Evolutionary conservation across 805 yeast genomes (phyloP).

Genomic region (Ogataea neopini): DNA sequence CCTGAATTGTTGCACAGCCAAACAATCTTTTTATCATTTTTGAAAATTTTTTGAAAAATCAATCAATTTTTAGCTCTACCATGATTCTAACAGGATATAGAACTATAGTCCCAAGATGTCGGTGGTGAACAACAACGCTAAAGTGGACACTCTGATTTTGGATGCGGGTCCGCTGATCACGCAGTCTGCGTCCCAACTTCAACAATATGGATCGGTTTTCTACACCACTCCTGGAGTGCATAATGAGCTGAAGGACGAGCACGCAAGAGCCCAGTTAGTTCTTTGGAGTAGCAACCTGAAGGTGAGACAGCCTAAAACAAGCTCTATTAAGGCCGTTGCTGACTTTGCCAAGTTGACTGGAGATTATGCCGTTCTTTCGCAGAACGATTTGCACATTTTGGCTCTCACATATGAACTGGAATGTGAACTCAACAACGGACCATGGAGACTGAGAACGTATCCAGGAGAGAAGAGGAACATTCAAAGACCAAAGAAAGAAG

Average conservation of each 20-base stretch:
- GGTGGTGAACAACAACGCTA: slow-evolving; percentile 18
- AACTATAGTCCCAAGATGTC: slow-evolving; percentile 13
- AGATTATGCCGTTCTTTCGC: slow-evolving; percentile 82
- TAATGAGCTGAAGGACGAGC: slow-evolving; percentile 83
- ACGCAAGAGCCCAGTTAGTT: slow-evolving; percentile 72
- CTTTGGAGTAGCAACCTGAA: slow-evolving; percentile 76
- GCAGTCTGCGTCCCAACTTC: slow-evolving; percentile 72
- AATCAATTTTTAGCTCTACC: background rate
- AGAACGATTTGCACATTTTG: slow-evolving; percentile 88
- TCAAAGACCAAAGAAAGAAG: slow-evolving; percentile 27
- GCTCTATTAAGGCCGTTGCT: slow-evolving; percentile 61
- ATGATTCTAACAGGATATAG: background rate
- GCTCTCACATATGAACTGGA: slow-evolving; percentile 92
- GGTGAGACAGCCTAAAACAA: slow-evolving; percentile 75
- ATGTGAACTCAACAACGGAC: slow-evolving; percentile 65
- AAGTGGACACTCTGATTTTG: slow-evolving; percentile 63
- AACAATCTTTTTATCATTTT: slow-evolving; percentile 1
- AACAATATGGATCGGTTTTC: slow-evolving; percentile 67
- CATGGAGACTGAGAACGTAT: slow-evolving; percentile 63
- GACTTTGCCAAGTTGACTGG: slow-evolving; percentile 88
- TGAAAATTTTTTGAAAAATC: slow-evolving; percentile 3
- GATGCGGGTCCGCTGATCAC: slow-evolving; percentile 97
- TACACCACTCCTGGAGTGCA: slow-evolving; percentile 92
- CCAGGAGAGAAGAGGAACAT: slow-evolving; percentile 61
- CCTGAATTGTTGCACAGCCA: background rate